A percentile compares a stretch with the other conserved stretches of the same genome.
These are phyloP conservation scores for Stagonosporopsis chrysanthemi DNA, from an alignment of 2,329 filamentous ascomycete genomes.

Conservation along the genomic window DNA sequence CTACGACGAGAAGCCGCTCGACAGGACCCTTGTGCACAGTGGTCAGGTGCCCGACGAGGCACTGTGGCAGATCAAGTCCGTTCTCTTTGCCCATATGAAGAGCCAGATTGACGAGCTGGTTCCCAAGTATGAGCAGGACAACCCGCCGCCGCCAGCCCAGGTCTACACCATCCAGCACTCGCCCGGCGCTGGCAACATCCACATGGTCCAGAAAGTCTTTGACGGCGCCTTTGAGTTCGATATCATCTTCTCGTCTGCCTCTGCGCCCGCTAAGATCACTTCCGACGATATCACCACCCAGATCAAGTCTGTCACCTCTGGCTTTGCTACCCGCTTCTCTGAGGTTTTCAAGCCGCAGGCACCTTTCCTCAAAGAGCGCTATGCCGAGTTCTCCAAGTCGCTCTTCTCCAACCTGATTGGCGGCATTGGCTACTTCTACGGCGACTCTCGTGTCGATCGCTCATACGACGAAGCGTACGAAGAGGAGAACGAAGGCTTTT, in stretches of 20 bases:
- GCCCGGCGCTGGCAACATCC: constrained; percentile 77
- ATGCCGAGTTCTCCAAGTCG: constrained; percentile 80
- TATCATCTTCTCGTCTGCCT: constrained; percentile 84
- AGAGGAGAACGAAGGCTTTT: constrained; percentile 94
- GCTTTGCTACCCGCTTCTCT: constrained; percentile 78
- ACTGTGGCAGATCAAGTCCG: constrained; percentile 82
- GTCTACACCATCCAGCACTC: constrained; percentile 79
- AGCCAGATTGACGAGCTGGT: constrained; percentile 67
- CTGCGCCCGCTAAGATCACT: constrained; percentile 62
- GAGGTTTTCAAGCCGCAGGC: constrained; percentile 74
- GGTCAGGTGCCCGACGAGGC: constrained; percentile 70
- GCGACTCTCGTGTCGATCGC: constrained; percentile 85
- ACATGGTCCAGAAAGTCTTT: constrained; percentile 91
- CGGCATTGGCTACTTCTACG: constrained; percentile 94
- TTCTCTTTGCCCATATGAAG: constrained; percentile 70
- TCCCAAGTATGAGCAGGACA: constrained; percentile 63
- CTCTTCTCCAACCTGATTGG: constrained; percentile 95
- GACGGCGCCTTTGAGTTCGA: constrained; percentile 92
- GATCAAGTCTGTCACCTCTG: constrained; percentile 69
- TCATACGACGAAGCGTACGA: constrained; percentile 93
- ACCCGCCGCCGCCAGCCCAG: constrained; percentile 82
- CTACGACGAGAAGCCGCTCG: constrained; percentile 72
- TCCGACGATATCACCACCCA: constrained; percentile 72
- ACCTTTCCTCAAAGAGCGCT: constrained; percentile 77
- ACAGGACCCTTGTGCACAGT: constrained; percentile 78